Base-by-base conservation (phyloP, 192 early-diverging fungal species). In the Umbelopsis isabellina region DNA sequence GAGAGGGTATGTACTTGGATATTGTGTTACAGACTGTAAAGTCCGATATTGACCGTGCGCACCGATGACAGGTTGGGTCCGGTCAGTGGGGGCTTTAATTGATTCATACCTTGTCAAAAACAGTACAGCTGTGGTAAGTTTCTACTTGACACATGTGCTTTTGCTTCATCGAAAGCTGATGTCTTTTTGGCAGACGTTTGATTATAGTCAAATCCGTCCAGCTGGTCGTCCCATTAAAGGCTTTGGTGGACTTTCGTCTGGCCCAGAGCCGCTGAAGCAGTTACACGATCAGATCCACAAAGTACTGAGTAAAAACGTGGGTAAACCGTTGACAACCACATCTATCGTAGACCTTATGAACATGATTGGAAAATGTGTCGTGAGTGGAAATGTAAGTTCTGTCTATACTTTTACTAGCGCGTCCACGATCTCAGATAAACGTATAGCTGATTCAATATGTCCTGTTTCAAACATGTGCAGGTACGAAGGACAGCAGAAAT, bases 321-420 rank as follows among this genome's bases (percentile, higher is more conserved):
- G 80, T 20, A 51, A 52, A 61, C 69, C 72, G 15, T 70, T 83
- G 66, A 70, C 71, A 10, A 68, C 75, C 16, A 83, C 79, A 0
- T 18, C 66, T 2, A 73, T 85, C 18, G 83, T 85, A n/a, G 83
- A 85, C 49, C 33, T 85, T 16, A 83, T 85, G 81, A 85, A 85
- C 53, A 58, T 81, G 44, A 79, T 85, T 25, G 83, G 83, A 50
- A 81, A 81, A 61, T 85, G 83, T 25, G 82, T 85, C 4, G 79
- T 85, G 10, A 76, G 74, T 12, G 83, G 83, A 45, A 85, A 85
- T 52, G 82, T 84, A 12, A 3, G 65, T 75, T 16, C 7, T 46
- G 18, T 7, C 20, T 18, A 1, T 47, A 20, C 16, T 1, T 46
- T 33, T 25, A 27, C 6, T 4, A 21, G 25, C 25, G 8, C 12